These are phyloP conservation scores for Mediolabrus comicus DNA, from an alignment of 108 stramenopile genomes.

Conservation along the genomic window DNA sequence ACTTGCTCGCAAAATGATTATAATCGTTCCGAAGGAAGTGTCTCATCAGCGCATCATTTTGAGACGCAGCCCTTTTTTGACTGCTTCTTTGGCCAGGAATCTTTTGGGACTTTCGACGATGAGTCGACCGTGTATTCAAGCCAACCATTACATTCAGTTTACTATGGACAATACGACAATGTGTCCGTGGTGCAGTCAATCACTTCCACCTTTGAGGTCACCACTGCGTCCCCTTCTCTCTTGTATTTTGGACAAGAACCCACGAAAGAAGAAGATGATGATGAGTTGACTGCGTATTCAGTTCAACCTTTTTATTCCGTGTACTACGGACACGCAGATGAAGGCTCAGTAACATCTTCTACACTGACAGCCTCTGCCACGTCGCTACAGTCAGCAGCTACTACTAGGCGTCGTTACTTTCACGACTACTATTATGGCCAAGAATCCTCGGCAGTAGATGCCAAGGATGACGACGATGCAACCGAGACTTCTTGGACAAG, in stretches of 20 bases:
- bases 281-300: too few species aligned
- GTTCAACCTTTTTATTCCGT: background rate
- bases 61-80: background rate
- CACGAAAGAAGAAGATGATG: background rate
- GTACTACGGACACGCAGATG: background rate
- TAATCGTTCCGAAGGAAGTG: background rate
- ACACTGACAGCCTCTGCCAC: background rate
- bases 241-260: background rate
- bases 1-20: background rate
- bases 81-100: background rate
- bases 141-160: background rate
- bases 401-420: background rate
- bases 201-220: background rate
- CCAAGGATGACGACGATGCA: background rate
- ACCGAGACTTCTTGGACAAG: background rate
- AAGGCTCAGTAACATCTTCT: background rate
- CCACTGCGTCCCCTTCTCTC: background rate
- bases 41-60: background rate
- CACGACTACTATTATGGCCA: background rate
- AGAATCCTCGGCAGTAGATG: background rate
- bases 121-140: background rate
- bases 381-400: background rate
- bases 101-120: background rate
- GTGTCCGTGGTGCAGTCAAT: background rate
- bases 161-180: background rate